Conservation (phyloP, 78 protist genomes). For the Tieghemostelium lacteum region DNA sequence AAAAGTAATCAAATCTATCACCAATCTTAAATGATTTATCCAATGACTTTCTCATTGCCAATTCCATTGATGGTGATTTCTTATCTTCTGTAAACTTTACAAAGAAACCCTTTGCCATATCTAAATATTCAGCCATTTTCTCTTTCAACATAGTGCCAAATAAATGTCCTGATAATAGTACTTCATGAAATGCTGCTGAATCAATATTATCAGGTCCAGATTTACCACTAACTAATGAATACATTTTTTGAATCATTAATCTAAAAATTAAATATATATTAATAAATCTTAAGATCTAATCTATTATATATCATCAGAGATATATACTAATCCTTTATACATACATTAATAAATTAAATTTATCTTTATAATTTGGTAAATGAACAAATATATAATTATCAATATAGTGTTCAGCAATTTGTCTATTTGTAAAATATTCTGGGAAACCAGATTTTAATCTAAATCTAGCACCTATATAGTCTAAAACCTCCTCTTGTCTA, state of each 20-base stretch:
- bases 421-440: slow-evolving; percentile 20
- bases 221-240: slow-evolving; percentile 85
- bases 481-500: slow-evolving; percentile 67
- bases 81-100: slow-evolving; percentile 1
- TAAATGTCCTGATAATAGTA: slow-evolving; percentile 91
- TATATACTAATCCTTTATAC: slow-evolving; percentile 6
- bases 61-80: not conserved
- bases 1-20: slow-evolving; percentile 74
- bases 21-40: slow-evolving; percentile 49
- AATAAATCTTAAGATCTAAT: not conserved
- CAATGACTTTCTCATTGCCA: slow-evolving; percentile 10
- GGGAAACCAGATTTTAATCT: slow-evolving; percentile 34
- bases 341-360: slow-evolving; percentile 88
- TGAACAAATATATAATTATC: slow-evolving; percentile 87
- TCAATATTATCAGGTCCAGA: slow-evolving; percentile 88
- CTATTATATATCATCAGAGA: not conserved
- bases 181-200: slow-evolving; percentile 89
- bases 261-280: not conserved
- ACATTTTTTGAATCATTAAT: slow-evolving; percentile 90
- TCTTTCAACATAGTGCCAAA: slow-evolving; percentile 64
- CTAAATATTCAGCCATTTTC: slow-evolving; percentile 59
- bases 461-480: slow-evolving; percentile 84
- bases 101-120: not conserved
- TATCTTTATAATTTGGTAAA: slow-evolving; percentile 81
- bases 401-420: slow-evolving; percentile 83